Base-by-base conservation (phyloP, 2,329 filamentous ascomycete species). In the Neonectria neomacrospora region DNA sequence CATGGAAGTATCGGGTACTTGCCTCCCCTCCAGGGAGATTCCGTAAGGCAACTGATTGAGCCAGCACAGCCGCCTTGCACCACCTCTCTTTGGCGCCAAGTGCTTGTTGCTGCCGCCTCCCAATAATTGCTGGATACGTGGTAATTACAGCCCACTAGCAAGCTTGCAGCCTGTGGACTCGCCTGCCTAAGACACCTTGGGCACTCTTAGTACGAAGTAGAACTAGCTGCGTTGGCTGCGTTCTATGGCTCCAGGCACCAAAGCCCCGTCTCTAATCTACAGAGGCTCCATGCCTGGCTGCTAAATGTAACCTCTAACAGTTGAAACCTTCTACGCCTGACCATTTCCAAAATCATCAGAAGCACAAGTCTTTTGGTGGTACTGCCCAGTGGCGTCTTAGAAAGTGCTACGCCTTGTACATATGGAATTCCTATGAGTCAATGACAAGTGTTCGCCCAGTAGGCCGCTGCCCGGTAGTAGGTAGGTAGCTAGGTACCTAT, bases 1-100 rank as follows among this genome's bases (percentile, higher is more conserved):
- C 30, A 26, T 26, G 23, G 23, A 61, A 39, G 58, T 61, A 61
- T 47, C 28, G 2, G 39, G 52, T 61, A 61, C 58, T 44, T 61
- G 22, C n/a, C 26, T 42, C 18, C n/a, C 28, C n/a, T 12, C 20
- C 6, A 14, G 4, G 23, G 28, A 50, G 47, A 20, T 41, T 41
- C n/a, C 37, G n/a, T 20, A 28, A 50, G 47, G 28, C n/a, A 18
- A 47, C 5, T 44, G 41, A 10, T 23, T 23, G 12, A 47, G 23
- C 20, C 14, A 26, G 42, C 42, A 23, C 42, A 26, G 42, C 42
- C 20, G 42, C 20, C 23, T 47, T 47, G 22, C 20, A 23, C 22
- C 42, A 41, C 44, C 22, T 16, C 22, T 45, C 44, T 47, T 47
- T 23, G 44, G 20, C 44, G 20, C 44, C 42, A 23, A 18, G n/a